A percentile compares a stretch with the other conserved stretches of the same genome.
phyloP scores from a whole-genome alignment of 768 basidiomycete species.

The Amanita phalloides region DNA sequence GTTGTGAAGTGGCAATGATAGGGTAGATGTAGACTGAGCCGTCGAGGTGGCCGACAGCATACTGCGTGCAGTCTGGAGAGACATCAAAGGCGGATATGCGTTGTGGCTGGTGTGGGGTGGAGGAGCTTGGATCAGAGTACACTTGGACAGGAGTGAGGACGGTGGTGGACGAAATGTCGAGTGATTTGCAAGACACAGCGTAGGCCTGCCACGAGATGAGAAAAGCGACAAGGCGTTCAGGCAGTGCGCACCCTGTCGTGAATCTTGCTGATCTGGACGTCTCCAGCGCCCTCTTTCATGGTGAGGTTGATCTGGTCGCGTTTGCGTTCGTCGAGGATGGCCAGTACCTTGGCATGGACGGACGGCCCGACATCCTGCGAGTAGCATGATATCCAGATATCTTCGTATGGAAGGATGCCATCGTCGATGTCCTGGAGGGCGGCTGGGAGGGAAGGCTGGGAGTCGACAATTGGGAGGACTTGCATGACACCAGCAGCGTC shows the following conservation, averaged over 20 bases:
- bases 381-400: conserved; percentile 73
- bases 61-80: conserved; percentile 45
- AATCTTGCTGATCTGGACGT: conserved; percentile 18
- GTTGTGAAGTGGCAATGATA: conserved; percentile 14
- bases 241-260: conserved; percentile 18
- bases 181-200: conserved; percentile 32
- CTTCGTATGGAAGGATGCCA: conserved; percentile 44
- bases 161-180: conserved; percentile 36
- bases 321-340: conserved; percentile 42
- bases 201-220: conserved; percentile 20
- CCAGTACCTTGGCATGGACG: conserved; percentile 54
- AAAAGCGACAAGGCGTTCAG: not conserved
- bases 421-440: conserved; percentile 56
- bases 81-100: conserved; percentile 57
- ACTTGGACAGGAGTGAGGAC: conserved; percentile 41
- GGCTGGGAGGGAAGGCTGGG: conserved; percentile 49
- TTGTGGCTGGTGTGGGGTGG: conserved; percentile 36
- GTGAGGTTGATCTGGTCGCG: conserved; percentile 36
- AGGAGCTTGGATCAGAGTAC: conserved; percentile 34
- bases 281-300: conserved; percentile 35
- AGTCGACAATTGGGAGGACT: conserved; percentile 38
- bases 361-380: conserved; percentile 31
- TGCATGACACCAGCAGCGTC: no score
- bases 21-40: conserved; percentile 46
- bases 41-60: conserved; percentile 50